Conservation (phyloP, 345 rosid genomes). For the Populus nigra region DNA sequence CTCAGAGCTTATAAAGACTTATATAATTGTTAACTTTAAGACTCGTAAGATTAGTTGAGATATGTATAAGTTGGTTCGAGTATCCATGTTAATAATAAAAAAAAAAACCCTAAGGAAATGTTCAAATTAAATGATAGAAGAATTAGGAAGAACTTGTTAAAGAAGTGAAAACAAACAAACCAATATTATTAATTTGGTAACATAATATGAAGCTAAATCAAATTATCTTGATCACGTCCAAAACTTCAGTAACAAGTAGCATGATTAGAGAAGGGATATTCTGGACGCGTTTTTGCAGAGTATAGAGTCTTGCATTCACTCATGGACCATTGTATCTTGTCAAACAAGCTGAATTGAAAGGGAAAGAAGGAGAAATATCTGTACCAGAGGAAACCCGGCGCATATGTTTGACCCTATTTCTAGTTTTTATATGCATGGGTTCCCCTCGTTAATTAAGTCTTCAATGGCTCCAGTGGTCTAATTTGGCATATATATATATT, state of each 20-base stretch:
- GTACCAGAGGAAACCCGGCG: neutral
- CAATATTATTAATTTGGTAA: too few relatives aligned
- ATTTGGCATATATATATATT: neutral
- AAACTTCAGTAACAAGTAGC: too few relatives aligned
- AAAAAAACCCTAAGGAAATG: too few relatives aligned
- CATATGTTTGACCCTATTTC: neutral
- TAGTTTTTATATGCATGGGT: neutral
- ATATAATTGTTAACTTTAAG: fast-evolving
- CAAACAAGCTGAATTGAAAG: neutral
- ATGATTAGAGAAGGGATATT: neutral
- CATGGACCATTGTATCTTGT: neutral
- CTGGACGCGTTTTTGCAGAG: neutral
- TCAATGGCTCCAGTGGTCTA: neutral
- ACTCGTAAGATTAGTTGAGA: fast-evolving
- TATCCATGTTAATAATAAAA: fast-evolving
- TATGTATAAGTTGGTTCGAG: fast-evolving
- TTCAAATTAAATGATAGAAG: too few relatives aligned
- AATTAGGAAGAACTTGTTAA: too few relatives aligned
- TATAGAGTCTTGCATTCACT: neutral
- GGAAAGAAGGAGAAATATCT: neutral
- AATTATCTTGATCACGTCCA: too few relatives aligned
- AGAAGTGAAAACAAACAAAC: too few relatives aligned
- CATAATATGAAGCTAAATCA: too few relatives aligned
- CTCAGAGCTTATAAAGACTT: fast-evolving
- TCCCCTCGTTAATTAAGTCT: neutral